A percentile compares a stretch with the other conserved stretches of the same genome.
Evolutionary conservation across 176 grass and related monocot genomes (phyloP).

Genomic region (Rhynchospora tenuis): DNA sequence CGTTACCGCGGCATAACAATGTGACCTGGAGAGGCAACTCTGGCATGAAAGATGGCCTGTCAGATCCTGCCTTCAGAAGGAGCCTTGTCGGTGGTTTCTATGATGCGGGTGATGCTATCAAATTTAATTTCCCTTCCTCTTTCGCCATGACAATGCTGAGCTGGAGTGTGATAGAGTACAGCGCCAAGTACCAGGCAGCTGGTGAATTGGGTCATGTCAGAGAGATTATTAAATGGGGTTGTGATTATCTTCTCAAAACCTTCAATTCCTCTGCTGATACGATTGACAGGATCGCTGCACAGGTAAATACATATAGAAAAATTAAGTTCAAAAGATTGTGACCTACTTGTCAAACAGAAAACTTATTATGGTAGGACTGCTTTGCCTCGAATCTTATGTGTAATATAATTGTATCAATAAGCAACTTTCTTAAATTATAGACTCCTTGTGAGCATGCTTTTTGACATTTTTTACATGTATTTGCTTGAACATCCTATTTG

Average conservation of each 20-base stretch:
- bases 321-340: neutral
- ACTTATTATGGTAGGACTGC: neutral
- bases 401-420: neutral
- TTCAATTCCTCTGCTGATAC: conserved; percentile 74
- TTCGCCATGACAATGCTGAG: conserved; percentile 92
- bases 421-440: neutral
- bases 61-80: conserved; percentile 39
- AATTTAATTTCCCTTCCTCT: conserved; percentile 80
- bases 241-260: conserved; percentile 87
- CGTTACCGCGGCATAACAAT: conserved; percentile 78
- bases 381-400: neutral
- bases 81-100: conserved; percentile 75
- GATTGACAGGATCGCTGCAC: conserved; percentile 52
- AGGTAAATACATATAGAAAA: conserved; percentile 39
- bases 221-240: conserved; percentile 82
- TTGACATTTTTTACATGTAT: neutral
- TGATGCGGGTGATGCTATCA: conserved; percentile 62
- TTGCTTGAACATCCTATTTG: neutral
- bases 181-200: conserved; percentile 66
- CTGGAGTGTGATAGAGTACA: conserved; percentile 97
- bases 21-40: conserved; percentile 75
- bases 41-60: conserved; percentile 76
- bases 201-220: conserved; percentile 72
- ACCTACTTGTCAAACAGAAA: neutral
- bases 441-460: neutral